These are phyloP conservation scores for Boletus rex-veris DNA, from an alignment of 768 basidiomycete species.

Conservation along the genomic window DNA sequence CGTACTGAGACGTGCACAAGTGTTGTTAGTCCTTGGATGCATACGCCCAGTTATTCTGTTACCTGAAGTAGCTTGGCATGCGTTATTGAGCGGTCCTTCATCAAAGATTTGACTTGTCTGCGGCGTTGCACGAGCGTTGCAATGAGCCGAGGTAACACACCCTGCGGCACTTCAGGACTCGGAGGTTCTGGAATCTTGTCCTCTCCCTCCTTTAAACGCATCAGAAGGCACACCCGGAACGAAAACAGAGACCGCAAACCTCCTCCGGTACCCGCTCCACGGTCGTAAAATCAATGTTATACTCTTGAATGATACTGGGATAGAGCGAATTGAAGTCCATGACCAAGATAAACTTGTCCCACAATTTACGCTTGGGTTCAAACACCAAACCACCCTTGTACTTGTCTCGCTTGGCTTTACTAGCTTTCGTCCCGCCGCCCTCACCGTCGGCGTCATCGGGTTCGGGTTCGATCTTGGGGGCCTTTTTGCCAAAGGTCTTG, in stretches of 20 bases:
- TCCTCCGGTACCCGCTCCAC: conserved; percentile 68
- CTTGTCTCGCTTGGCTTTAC: conserved; percentile 82
- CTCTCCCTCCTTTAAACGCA: conserved; percentile 48
- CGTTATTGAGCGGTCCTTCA: conserved; percentile 81
- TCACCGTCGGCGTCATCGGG: conserved; percentile 56
- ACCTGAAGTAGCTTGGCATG: conserved; percentile 84
- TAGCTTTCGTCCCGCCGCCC: conserved; percentile 40
- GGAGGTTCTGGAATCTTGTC: conserved; percentile 93
- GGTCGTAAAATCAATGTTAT: conserved; percentile 98
- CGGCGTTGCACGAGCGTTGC: conserved; percentile 92
- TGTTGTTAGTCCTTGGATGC: not conserved
- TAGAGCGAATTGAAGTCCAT: conserved; percentile 99
- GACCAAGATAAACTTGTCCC: conserved; percentile 95
- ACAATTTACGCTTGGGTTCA: conserved; percentile 91
- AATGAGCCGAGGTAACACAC: conserved; percentile 95
- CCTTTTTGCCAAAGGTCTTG: conserved; percentile 83
- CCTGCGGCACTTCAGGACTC: conserved; percentile 61
- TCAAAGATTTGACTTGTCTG: conserved; percentile 84
- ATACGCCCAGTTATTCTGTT: conserved; percentile 7
- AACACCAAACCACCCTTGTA: conserved; percentile 99
- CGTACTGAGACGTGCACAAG: conserved; percentile 53
- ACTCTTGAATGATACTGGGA: conserved; percentile 99
- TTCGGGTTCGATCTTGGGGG: conserved; percentile 45
- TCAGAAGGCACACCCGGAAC: not conserved
- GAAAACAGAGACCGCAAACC: conserved; percentile 31